Evolutionary conservation across 176 grass and related monocot species (phyloP), one percentile per base, ranked within the genome.

Genomic region (Otatea glauca): DNA sequence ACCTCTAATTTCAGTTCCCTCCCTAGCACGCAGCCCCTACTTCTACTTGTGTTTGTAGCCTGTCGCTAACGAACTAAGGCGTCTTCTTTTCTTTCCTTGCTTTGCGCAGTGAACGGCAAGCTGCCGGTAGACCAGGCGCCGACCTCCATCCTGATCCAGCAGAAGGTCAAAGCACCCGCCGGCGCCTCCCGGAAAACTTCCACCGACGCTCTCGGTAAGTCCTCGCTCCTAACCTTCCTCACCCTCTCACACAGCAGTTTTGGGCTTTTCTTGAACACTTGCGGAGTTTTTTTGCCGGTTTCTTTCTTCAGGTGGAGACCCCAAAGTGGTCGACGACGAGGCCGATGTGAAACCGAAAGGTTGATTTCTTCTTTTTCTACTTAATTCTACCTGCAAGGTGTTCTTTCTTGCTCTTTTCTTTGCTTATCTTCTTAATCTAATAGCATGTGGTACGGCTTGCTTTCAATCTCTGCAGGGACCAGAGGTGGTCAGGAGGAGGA

Each of bases 71-170:
- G 1, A 70, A 25, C 79, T 32, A 65, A 17, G 69, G 14, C 14
- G 24, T 49, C 5, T 32, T 49, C 39, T 79, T 15, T 3, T 71
- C 32, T 13, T 16, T 54, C 6, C 15, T 23, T 42, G 58, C 11
- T 50, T 87, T 69, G 35, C 45, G 32, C 84, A 90, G 89, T 87
- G 80, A 90, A 87, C 84, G 75, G 89, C 51, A 87, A 80, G 89
- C 89, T 90, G 14, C 84, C 89, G 68, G 76, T 79, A 43, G 56
- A 94, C 2, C 80, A 94, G 83, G 68, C 70, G 71, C 56, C 89
- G 63, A 58, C 86, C 56, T 68, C 84, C 74, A 83, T 87, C 68
- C 12, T 90, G n/a, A 90, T 87, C 84, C 21, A 53, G 51, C 89
- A 87, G 75, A 74, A 61, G 75, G 84, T 87, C 41, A 42, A 68